These are phyloP conservation scores for Prosopis cineraria DNA, from an alignment of 306 rosid species.

Conservation along the genomic window DNA sequence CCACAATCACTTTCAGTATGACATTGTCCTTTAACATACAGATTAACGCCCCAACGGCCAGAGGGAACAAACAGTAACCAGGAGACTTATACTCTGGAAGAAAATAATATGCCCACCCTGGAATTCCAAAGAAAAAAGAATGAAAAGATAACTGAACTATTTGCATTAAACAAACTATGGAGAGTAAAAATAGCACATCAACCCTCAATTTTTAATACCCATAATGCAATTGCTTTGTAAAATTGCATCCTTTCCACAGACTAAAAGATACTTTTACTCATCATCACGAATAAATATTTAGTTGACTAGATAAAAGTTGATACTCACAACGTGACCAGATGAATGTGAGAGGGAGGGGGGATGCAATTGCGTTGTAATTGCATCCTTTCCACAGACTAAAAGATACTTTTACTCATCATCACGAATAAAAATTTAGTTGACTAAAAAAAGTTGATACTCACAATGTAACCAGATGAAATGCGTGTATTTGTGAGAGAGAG, in stretches of 20 bases:
- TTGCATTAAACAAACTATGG: not conserved
- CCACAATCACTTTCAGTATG: slow-evolving; percentile 77
- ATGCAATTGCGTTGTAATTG: not conserved
- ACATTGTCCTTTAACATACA: slow-evolving; percentile 94
- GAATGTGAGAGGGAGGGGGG: slow-evolving; percentile 32
- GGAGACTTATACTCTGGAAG: slow-evolving; percentile 96
- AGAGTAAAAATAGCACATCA: not conserved
- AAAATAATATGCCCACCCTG: slow-evolving; percentile 98
- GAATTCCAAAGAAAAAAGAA: slow-evolving; percentile 27
- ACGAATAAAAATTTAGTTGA: slow-evolving; percentile 11
- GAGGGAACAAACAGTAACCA: slow-evolving; percentile 96
- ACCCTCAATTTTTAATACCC: not conserved
- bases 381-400: slow-evolving; percentile 17
- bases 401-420: not conserved
- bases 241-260: slow-evolving; percentile 11
- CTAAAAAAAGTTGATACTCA: slow-evolving; percentile 1
- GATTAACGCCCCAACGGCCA: slow-evolving; percentile 85
- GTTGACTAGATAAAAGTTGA: slow-evolving; percentile 11
- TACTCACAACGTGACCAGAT: slow-evolving; percentile 8
- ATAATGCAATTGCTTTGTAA: not conserved
- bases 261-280: not conserved
- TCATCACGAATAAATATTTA: slow-evolving; percentile 9
- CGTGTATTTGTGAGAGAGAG: too few species aligned
- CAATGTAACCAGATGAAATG: slow-evolving; percentile 10
- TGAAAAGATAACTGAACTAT: slow-evolving; percentile 14